These are phyloP conservation scores for Alternaria hordeiaustralica DNA, from an alignment of 2,329 filamentous ascomycete genomes.

Conservation along the genomic window DNA sequence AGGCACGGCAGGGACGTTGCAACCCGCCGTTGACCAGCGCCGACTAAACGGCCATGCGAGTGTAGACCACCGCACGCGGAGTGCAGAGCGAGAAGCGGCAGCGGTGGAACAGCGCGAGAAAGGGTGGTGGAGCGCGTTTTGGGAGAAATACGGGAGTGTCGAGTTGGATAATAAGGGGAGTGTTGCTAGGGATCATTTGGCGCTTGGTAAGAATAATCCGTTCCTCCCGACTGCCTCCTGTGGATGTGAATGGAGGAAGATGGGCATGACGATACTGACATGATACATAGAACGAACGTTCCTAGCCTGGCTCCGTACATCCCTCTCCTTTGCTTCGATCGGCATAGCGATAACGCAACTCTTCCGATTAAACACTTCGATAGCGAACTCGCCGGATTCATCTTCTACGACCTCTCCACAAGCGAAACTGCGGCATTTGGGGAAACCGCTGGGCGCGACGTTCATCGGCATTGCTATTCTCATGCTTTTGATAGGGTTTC, in stretches of 20 bases:
- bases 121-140: slow-evolving; percentile 61
- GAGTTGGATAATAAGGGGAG: slow-evolving; percentile 87
- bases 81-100: slow-evolving; percentile 33
- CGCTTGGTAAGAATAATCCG: slow-evolving; percentile 64
- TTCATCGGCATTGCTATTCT: slow-evolving; percentile 79
- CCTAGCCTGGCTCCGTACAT: slow-evolving; percentile 83
- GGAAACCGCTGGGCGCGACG: slow-evolving; percentile 64
- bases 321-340: slow-evolving; percentile 80
- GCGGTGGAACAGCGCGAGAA: slow-evolving; percentile 29
- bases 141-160: slow-evolving; percentile 68
- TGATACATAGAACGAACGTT: slow-evolving; percentile 73
- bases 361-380: slow-evolving; percentile 78
- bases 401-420: slow-evolving; percentile 9
- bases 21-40: slow-evolving; percentile 3
- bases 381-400: slow-evolving; percentile 37
- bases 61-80: neutral
- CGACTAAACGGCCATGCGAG: neutral
- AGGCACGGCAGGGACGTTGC: neutral
- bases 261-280: neutral
- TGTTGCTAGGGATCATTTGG: slow-evolving; percentile 81
- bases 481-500: slow-evolving; percentile 77
- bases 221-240: neutral
- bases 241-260: neutral
- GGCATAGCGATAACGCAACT: slow-evolving; percentile 85
- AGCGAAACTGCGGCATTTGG: slow-evolving; percentile 34